phyloP scores from a whole-genome alignment of 768 basidiomycete genomes.

The Podaxis sp. region DNA sequence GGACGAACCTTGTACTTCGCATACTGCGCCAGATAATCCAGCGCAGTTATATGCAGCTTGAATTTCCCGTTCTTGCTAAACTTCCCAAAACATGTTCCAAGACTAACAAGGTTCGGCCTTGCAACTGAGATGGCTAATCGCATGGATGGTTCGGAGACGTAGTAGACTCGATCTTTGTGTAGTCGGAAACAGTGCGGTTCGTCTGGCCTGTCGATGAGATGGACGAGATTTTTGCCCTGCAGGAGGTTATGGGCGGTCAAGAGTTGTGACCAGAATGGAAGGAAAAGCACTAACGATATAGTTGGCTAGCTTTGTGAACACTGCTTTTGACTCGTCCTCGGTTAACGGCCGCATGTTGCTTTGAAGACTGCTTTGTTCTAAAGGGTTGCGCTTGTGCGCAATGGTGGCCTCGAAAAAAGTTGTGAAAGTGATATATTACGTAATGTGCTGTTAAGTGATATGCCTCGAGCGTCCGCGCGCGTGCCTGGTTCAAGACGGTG shows the following conservation, averaged over 20 bases:
- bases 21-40: constrained; percentile 93
- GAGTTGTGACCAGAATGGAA: constrained; percentile 3
- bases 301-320: constrained; percentile 96
- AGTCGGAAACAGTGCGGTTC: constrained; percentile 95
- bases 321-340: constrained; percentile 94
- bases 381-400: not conserved
- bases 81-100: constrained; percentile 97
- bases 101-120: constrained; percentile 84
- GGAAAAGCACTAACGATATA: constrained; percentile 69
- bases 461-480: not conserved
- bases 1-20: constrained; percentile 90
- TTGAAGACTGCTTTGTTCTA: not conserved
- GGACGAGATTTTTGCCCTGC: constrained; percentile 94
- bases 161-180: constrained; percentile 93
- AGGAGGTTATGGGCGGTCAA: not conserved
- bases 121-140: constrained; percentile 90
- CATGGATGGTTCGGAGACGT: constrained; percentile 95
- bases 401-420: constrained; percentile 3
- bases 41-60: constrained; percentile 91
- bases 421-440: constrained; percentile 14
- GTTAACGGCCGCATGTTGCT: constrained; percentile 87
- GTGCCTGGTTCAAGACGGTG: not conserved
- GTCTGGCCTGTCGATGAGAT: constrained; percentile 91
- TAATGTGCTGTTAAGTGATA: constrained; percentile 9
- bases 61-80: constrained; percentile 98